These are phyloP conservation scores for Blastosporella zonata DNA, from an alignment of 1,284 basidiomycete genomes.

Conservation along the genomic window DNA sequence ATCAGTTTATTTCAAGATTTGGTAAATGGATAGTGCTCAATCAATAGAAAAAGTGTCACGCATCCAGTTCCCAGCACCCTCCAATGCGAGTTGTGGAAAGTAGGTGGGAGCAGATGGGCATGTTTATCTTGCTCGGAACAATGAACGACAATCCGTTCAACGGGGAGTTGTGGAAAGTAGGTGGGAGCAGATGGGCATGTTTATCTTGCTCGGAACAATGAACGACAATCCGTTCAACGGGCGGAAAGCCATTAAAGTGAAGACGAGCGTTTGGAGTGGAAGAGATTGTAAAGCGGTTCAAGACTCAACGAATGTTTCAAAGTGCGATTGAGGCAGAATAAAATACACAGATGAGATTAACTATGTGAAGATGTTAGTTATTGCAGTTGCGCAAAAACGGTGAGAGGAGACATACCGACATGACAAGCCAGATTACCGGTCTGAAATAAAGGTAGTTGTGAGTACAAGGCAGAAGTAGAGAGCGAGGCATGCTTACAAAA, in stretches of 20 bases:
- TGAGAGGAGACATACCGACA: slow-evolving; percentile 26
- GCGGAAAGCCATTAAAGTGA: slow-evolving; percentile 81
- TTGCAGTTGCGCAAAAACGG: slow-evolving; percentile 3
- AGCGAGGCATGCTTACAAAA: slow-evolving; percentile 70
- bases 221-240: slow-evolving; percentile 59
- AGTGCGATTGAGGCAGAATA: slow-evolving; percentile 21
- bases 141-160: slow-evolving; percentile 72
- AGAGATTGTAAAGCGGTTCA: neutral
- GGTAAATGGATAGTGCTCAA: slow-evolving; percentile 8
- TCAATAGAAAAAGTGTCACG: slow-evolving; percentile 40
- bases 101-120: slow-evolving; percentile 15
- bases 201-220: slow-evolving; percentile 82
- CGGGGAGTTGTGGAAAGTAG: no score
- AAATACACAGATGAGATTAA: slow-evolving; percentile 13
- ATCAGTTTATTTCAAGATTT: slow-evolving; percentile 12
- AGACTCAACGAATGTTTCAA: slow-evolving; percentile 16
- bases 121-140: slow-evolving; percentile 73
- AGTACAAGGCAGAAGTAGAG: neutral
- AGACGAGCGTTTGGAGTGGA: slow-evolving; percentile 39
- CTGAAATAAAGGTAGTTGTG: slow-evolving; percentile 28
- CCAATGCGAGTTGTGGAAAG: slow-evolving; percentile 15
- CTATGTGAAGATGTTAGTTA: slow-evolving; percentile 6
- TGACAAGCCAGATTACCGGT: slow-evolving; percentile 41
- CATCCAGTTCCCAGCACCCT: slow-evolving; percentile 25
- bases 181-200: slow-evolving; percentile 20